Evolutionary conservation across 140 eudicot species (phyloP).

Genomic region (Senecio squalidus): DNA sequence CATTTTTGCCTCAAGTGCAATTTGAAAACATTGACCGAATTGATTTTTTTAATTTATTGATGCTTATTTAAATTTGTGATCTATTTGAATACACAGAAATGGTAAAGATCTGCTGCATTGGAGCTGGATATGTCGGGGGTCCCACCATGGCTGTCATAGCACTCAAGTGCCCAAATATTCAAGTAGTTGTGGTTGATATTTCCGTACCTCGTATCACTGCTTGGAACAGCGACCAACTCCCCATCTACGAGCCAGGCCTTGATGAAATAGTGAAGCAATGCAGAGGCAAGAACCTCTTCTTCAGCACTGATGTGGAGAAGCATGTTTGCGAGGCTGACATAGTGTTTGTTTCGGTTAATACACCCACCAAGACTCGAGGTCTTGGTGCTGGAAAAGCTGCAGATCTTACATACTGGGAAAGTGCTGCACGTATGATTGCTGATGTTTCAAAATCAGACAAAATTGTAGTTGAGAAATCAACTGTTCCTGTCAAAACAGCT

Average conservation of each 20-base stretch:
- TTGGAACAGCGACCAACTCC: conserved; percentile 73
- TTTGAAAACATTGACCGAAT: no score
- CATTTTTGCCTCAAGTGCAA: no score
- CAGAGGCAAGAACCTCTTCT: conserved; percentile 68
- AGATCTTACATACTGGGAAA: conserved; percentile 72
- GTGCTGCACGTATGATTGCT: conserved; percentile 79
- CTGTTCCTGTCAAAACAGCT: conserved; percentile 79
- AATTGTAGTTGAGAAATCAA: conserved; percentile 67
- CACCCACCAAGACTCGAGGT: conserved; percentile 72
- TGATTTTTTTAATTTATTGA: no score
- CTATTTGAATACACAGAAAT: conserved; percentile 22
- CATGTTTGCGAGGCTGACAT: conserved; percentile 65
- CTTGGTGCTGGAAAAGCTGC: conserved; percentile 86
- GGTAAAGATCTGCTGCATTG: conserved; percentile 82
- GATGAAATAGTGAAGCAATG: conserved; percentile 65
- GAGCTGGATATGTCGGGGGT: conserved; percentile 79
- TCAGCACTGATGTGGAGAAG: conserved; percentile 71
- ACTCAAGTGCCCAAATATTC: conserved; percentile 54
- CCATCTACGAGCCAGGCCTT: conserved; percentile 69
- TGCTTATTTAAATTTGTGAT: background rate
- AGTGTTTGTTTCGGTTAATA: conserved; percentile 59
- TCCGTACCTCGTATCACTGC: conserved; percentile 59
- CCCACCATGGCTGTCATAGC: conserved; percentile 84
- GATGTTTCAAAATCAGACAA: conserved; percentile 69
- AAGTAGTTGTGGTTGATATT: conserved; percentile 65